These are phyloP conservation scores for Botrytis porri DNA, from an alignment of 2,329 filamentous ascomycete genomes.

Conservation along the genomic window DNA sequence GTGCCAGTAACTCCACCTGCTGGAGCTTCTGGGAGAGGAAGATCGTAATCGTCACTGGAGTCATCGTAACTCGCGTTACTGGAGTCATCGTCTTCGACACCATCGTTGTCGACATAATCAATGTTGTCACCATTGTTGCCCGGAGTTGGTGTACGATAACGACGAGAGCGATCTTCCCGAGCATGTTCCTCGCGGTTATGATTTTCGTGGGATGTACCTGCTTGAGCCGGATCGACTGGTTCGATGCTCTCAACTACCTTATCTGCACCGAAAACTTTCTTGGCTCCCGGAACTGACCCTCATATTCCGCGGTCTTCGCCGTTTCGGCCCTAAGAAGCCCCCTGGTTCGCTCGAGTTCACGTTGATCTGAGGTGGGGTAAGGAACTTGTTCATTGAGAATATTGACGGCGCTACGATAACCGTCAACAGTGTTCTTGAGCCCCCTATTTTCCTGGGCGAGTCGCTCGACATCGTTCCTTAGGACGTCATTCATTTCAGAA, in stretches of 20 bases:
- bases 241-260: not conserved
- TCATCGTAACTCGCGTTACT: no score
- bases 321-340: not conserved
- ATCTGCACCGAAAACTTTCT: not conserved
- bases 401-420: accelerated
- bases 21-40: not conserved
- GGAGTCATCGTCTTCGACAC: not conserved
- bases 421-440: accelerated
- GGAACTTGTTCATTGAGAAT: not conserved
- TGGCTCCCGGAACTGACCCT: no score
- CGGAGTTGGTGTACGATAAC: not conserved
- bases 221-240: not conserved
- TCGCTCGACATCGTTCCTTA: not conserved
- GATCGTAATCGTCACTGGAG: not conserved
- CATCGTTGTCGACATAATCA: not conserved
- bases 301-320: not conserved
- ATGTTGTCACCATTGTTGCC: not conserved
- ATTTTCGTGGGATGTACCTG: not conserved
- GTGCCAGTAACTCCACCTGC: no score
- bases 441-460: no score
- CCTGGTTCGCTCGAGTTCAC: not conserved
- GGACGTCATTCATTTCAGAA: accelerated
- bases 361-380: not conserved
- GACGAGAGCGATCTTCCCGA: not conserved
- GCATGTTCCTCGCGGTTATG: not conserved